Evolutionary conservation across 352 stramenopile species (phyloP).

Genomic region (Phytophthora gonapodyides): DNA sequence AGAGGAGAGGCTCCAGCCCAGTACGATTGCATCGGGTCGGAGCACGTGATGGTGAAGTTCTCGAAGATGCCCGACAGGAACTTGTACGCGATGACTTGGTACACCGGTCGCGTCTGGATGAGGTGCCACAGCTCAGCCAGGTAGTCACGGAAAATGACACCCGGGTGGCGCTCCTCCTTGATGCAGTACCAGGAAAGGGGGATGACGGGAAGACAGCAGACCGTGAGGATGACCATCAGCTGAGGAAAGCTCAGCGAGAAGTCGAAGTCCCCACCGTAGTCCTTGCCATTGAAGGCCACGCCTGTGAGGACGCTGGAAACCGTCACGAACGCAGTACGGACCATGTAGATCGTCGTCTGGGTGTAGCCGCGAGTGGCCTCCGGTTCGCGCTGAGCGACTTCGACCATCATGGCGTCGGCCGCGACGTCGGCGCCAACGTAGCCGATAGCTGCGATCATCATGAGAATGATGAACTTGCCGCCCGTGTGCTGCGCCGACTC

Average conservation of each 20-base stretch:
- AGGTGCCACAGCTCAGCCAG: conserved; percentile 41
- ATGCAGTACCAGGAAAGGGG: conserved; percentile 54
- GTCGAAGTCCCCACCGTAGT: conserved; percentile 54
- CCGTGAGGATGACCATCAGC: conserved; percentile 47
- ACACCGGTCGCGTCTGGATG: conserved; percentile 39
- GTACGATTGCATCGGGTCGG: conserved; percentile 39
- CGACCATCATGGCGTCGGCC: conserved; percentile 48
- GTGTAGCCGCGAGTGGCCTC: conserved; percentile 30
- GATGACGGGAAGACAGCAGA: conserved; percentile 41
- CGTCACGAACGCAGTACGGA: conserved; percentile 47
- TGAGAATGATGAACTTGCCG: conserved; percentile 51
- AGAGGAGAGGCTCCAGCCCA: conserved; percentile 39
- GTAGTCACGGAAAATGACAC: conserved; percentile 40
- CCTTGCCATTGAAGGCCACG: conserved; percentile 48
- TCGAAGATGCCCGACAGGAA: conserved; percentile 46
- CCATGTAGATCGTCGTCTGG: conserved; percentile 39
- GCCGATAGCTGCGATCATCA: conserved; percentile 48
- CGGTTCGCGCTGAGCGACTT: conserved; percentile 37
- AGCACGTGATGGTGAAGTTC: conserved; percentile 39
- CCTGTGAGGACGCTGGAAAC: conserved; percentile 39
- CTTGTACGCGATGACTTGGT: conserved; percentile 47
- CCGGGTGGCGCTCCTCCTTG: conserved; percentile 42
- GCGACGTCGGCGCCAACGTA: conserved; percentile 51
- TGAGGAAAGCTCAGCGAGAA: conserved; percentile 50
- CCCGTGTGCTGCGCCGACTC: conserved; percentile 27